Evolutionary conservation across 176 grass and related monocot genomes (phyloP).

Genomic region (Bothriochloa decipiens): DNA sequence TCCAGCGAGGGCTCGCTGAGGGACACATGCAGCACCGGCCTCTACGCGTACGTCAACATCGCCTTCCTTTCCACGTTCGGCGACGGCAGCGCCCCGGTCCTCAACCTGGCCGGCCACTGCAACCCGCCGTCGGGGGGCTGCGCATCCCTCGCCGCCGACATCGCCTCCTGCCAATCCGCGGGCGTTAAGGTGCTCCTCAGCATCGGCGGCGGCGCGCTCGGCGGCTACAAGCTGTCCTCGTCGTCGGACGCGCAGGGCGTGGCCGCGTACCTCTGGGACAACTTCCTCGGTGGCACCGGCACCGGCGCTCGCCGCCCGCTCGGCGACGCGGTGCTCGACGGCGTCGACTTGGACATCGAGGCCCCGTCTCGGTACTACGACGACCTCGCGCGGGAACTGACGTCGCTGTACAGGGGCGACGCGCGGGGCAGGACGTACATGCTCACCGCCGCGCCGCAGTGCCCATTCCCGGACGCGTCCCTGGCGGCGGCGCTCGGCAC

Average conservation of each 20-base stretch:
- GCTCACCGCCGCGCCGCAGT: constrained; percentile 61
- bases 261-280: constrained; percentile 69
- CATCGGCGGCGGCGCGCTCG: constrained; percentile 39
- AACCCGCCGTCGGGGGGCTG: constrained; percentile 29
- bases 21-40: neutral
- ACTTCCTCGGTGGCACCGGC: constrained; percentile 51
- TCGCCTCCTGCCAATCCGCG: constrained; percentile 57
- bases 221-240: constrained; percentile 37
- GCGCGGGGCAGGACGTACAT: constrained; percentile 1
- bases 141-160: constrained; percentile 44
- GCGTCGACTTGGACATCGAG: constrained; percentile 15
- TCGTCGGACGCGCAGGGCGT: constrained; percentile 26
- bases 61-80: neutral
- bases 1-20: constrained; percentile 56
- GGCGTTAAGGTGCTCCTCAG: constrained; percentile 66
- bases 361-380: constrained; percentile 15
- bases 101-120: neutral
- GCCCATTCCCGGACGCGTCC: constrained; percentile 51
- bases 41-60: neutral
- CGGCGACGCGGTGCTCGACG: neutral
- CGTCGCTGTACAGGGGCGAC: constrained; percentile 39
- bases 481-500: constrained; percentile 41
- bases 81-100: neutral
- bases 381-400: constrained; percentile 46
- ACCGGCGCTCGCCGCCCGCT: neutral